Base-by-base conservation (phyloP, 768 basidiomycete species). In the Cystobasidium ongulense region DNA sequence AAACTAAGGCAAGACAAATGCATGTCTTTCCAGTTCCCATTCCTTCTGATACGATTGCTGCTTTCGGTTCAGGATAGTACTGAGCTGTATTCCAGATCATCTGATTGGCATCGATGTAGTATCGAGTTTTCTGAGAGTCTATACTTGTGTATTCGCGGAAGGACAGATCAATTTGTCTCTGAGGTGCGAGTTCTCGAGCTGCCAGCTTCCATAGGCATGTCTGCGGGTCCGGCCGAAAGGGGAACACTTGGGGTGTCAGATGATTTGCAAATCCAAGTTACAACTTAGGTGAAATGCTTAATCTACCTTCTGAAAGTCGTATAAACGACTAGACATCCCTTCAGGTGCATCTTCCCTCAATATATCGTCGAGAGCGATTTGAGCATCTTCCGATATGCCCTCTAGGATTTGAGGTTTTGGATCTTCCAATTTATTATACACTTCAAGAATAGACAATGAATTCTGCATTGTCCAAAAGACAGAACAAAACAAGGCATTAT, bases 11-110 rank as follows among this genome's bases (percentile, higher is more conserved):
- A 62, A 82, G 77, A 36, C 75, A 76, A 72, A 82, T 82, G 21
- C 80, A 63, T 0, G 80, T 81, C 74, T 82, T 82, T 8, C 81
- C 81, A 0, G 78, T 78, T 1, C 81, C 81, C 81, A 82, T 81
- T 41, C 81, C 81, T 54, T 82, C 81, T 59, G 81, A 72, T 33
- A 78, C 74, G 33, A 78, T 76, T 1, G 76, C 78, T 1, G 68
- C 64, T 8, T 62, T 62, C 3, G 76, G 70, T 53, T 78, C 78
- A 18, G 1, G 5, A 1, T 65, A 57, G 25, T 31, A 70, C 29
- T 63, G 72, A 27, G 61, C 61, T 23, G 25, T 38, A 21, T 64
- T 27, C 62, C 36, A 18, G 38, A 54, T 39, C 27, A 77, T 63
- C 10, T 36, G 15, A 1, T 76, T 76, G 1, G 43, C 43, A 39